Base-by-base conservation (phyloP, 2,329 filamentous ascomycete genomes). In the Cordyceps fumosorosea region DNA sequence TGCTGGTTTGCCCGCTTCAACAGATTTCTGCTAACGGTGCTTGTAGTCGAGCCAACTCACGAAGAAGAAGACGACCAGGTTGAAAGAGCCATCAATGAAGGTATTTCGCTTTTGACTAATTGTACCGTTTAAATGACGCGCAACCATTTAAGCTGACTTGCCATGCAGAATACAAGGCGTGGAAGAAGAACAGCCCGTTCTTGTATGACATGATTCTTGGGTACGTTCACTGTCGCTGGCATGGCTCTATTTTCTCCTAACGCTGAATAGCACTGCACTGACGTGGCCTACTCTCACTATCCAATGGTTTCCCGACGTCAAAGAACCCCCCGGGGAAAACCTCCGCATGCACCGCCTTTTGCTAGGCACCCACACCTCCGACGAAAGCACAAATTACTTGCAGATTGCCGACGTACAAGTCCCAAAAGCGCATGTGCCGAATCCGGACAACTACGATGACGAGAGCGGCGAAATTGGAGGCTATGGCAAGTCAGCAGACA, bases 111-210 rank as follows among this genome's bases (percentile, higher is more conserved):
- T 10, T 14, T 22, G 14, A 37, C 4, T 1, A n/a, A 24, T 3
- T 24, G 11, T 18, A 16, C 11, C n/a, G 18, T 4, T 2, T 26
- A 12, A 12, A 20, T 12, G 20, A 52, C 26, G 16, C 5, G 42
- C 2, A 3, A 18, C 14, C 16, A 44, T 44, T n/a, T 6, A 53
- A 14, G 47, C 60, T 64, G 18, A 69, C 48, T 34, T 47, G 20
- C 29, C 40, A 26, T 20, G 20, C 34, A 92, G 95, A 99, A 75
- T 99, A 99, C 84, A 99, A 99, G 76, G 97, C 93, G 67, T 99
- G 95, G 95, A 99, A 99, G 83, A 99, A 99, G 82, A 99, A 99
- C 77, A 91, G 90, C 67, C 93, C 95, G 3, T 98, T 98, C 73
- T 89, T 99, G 69, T 99, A 99, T 76, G 95, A 99, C 75, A 91